Evolutionary conservation across 495 filamentous ascomycete genomes (phyloP), one percentile per base, ranked within the genome.

Genomic region (Pseudotulostoma volvatum): DNA sequence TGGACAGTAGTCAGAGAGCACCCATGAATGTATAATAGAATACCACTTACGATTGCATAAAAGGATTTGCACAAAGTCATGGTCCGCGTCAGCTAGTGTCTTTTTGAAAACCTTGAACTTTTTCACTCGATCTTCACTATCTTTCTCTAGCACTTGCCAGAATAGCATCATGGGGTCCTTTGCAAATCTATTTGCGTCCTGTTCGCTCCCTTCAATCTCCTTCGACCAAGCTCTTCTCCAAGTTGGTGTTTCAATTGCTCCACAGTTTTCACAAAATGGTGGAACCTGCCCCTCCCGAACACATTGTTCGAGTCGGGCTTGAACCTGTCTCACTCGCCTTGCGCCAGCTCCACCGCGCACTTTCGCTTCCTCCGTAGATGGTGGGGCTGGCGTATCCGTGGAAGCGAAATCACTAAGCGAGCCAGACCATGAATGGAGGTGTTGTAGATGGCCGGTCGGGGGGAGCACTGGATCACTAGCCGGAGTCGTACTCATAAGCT

Each of bases 171-270:
- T 70, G 21, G 19, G 73, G 16, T 76, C 72, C 44, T 79, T 76
- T 31, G 77, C 74, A 3, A 77, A 77, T 28, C 76, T 67, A 33
- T 79, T 66, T 39, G 79, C 66, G 46, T 77, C 66, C 7, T 66
- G 55, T 8, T 80, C 77, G 18, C 59, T 61, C 0, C 81, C 82
- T 11, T 59, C 49, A 16, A 75, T 60, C 4, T 78, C 66, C 49
- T 81, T 82, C 7, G 71, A 70, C 70, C 78, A 93, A 1, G 85
- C 81, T 43, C 87, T 90, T 23, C 90, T 72, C 90, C 90, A 97
- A 0, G 86, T 93, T 0, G 88, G 81, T 1, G 90, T 97, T 49
- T 93, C 81, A 41, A 97, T 90, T 11, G 82, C 79, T 4, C 90
- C 90, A 48, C 90, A 97, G 51, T 96, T 90, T 38, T 73, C 72